phyloP scores from a whole-genome alignment of 169 alveolate genomes.

The Plasmodium vivax region DNA sequence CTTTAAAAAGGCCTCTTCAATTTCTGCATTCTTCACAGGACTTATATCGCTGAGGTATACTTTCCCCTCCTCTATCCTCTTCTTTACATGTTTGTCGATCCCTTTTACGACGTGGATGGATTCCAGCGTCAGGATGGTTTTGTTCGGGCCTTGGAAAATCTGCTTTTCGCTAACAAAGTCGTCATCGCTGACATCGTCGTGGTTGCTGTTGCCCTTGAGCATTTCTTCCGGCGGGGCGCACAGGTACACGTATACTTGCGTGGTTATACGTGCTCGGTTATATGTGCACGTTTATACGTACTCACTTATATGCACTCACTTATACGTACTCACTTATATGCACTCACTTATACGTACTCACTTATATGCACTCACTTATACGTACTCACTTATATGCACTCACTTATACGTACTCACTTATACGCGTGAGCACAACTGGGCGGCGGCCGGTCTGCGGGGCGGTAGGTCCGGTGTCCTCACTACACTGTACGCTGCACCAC shows the following conservation, averaged over 20 bases:
- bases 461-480: not conserved
- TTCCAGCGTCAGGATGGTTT: constrained; percentile 23
- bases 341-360: too few species aligned
- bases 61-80: constrained; percentile 66
- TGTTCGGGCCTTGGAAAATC: constrained; percentile 34
- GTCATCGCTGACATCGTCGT: constrained; percentile 64
- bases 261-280: not conserved
- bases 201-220: constrained; percentile 28
- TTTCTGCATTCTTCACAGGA: constrained; percentile 72
- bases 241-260: not conserved
- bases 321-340: too few species aligned
- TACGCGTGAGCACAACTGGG: not conserved
- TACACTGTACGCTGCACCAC: not conserved
- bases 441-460: not conserved
- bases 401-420: too few species aligned
- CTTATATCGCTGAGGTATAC: constrained; percentile 56
- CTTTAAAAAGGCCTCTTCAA: constrained; percentile 68
- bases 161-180: constrained; percentile 62
- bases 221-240: constrained; percentile 17
- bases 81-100: constrained; percentile 53
- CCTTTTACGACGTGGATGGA: constrained; percentile 62
- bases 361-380: too few species aligned
- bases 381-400: too few species aligned
- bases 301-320: not conserved
- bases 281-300: not conserved